Conservation (phyloP, 441 rosid species). For the Pelargonium cotyledonis region DNA sequence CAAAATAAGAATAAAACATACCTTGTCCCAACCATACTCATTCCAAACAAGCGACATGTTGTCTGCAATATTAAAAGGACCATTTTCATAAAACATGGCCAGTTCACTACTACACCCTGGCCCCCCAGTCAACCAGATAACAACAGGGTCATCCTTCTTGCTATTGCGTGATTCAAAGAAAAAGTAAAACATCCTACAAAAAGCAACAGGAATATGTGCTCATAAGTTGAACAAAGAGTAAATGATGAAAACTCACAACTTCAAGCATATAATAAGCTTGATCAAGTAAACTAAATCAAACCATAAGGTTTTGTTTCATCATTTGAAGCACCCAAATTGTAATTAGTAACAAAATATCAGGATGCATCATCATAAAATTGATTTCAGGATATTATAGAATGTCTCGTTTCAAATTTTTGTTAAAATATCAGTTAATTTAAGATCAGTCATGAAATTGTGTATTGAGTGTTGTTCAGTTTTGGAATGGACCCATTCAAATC, state of each 20-base stretch:
- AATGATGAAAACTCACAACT: too few relatives aligned
- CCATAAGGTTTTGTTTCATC: neutral
- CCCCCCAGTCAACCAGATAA: conserved; percentile 97
- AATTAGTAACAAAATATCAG: neutral
- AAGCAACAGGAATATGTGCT: conserved; percentile 6
- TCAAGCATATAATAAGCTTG: neutral
- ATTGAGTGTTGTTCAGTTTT: neutral
- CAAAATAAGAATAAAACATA: conserved; percentile 17
- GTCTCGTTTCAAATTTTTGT: neutral
- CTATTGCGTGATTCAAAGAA: conserved; percentile 81
- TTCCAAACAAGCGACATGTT: conserved; percentile 94
- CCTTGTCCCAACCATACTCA: conserved; percentile 85
- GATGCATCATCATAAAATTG: neutral
- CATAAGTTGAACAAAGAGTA: neutral
- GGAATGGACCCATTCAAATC: neutral
- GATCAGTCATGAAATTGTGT: neutral
- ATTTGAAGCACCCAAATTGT: neutral
- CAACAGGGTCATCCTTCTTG: conserved; percentile 61
- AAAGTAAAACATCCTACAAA: conserved; percentile 79
- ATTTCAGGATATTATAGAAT: neutral
- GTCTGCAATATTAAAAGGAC: conserved; percentile 70
- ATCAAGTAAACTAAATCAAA: neutral
- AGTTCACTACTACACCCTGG: conserved; percentile 96
- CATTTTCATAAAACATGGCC: conserved; percentile 95
- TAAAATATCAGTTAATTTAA: neutral